Evolutionary conservation across 768 basidiomycete species (phyloP).

Genomic region (Peribolospora baueri): DNA sequence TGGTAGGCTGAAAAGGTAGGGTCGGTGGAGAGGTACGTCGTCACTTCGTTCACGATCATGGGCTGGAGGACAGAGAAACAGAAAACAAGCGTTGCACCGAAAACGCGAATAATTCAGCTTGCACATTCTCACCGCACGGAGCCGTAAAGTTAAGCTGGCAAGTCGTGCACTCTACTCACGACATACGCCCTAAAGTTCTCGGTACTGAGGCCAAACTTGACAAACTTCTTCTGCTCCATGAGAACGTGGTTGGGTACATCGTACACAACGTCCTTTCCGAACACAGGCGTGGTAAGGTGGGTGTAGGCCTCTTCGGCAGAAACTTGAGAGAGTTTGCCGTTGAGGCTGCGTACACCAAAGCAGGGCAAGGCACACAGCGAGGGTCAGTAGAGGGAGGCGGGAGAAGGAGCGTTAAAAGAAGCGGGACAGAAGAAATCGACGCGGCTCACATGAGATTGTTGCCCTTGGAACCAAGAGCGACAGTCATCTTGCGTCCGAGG

Average conservation of each 20-base stretch:
- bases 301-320: constrained; percentile 92
- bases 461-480: constrained; percentile 69
- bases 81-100: too few relatives aligned
- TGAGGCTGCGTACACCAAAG: constrained; percentile 24
- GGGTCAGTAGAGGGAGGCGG: too few relatives aligned
- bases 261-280: constrained; percentile 93
- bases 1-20: background rate
- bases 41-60: constrained; percentile 11
- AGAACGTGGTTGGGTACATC: constrained; percentile 85
- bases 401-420: too few relatives aligned
- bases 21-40: constrained; percentile 6
- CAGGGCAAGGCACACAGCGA: too few relatives aligned
- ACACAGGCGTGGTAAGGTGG: constrained; percentile 29
- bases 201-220: constrained; percentile 79
- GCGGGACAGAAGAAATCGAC: too few relatives aligned
- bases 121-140: constrained; percentile 15
- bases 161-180: constrained; percentile 38
- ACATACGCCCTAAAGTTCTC: constrained; percentile 74
- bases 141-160: constrained; percentile 27
- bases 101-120: too few relatives aligned
- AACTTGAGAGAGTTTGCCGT: constrained; percentile 73
- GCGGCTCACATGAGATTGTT: constrained; percentile 46
- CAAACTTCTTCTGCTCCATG: constrained; percentile 98
- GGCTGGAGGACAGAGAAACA: too few relatives aligned
- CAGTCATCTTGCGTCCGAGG: constrained; percentile 69